Base-by-base conservation (phyloP, 1,284 basidiomycete species). In the Mycena citricolor region DNA sequence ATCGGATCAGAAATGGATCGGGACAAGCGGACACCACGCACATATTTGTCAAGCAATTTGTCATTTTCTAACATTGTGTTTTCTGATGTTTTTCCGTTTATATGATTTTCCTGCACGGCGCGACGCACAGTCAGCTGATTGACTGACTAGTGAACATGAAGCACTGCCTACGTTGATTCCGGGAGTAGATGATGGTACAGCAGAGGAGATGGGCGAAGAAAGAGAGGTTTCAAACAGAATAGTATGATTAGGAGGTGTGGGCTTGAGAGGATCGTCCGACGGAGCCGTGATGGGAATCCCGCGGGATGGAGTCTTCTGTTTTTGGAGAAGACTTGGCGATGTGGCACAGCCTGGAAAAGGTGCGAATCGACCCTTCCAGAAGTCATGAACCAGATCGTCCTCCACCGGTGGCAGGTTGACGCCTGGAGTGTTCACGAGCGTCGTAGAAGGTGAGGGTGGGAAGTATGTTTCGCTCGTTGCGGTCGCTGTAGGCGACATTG, bases 321-420 rank as follows among this genome's bases (percentile, higher is more conserved):
- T n/a, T n/a, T n/a, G n/a, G 14, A 63, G 49, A 21, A 66, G 56
- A 40, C 60, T 60, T 16, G 63, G 63, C 16, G 51, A 53, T 4
- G 69, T 71, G 16, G 56, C 58, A 46, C 61, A 65, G 11, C 69
- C 70, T 10, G 69, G 69, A 35, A 70, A 61, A 13, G 70, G 68
- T 11, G 67, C 69, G 19, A 73, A 57, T 36, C 67, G 60, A 14
- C 65, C 68, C 50, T 59, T 64, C 70, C 70, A 73, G 42, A 63
- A 66, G 16, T 62, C 62, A 39, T 71, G 59, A 22, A 68, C 58
- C 47, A 42, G 44, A 4, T 16, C 31, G 24, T 52, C 51, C 16
- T 19, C 12, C 5, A 28, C 26, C 10, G 23, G 39, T 1, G 31
- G 21, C 4, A 39, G 32, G 12, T 42, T 41, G 2, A 11, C 20